Conservation (phyloP, 257 asterid genomes). For the Osmanthus fragrans region DNA sequence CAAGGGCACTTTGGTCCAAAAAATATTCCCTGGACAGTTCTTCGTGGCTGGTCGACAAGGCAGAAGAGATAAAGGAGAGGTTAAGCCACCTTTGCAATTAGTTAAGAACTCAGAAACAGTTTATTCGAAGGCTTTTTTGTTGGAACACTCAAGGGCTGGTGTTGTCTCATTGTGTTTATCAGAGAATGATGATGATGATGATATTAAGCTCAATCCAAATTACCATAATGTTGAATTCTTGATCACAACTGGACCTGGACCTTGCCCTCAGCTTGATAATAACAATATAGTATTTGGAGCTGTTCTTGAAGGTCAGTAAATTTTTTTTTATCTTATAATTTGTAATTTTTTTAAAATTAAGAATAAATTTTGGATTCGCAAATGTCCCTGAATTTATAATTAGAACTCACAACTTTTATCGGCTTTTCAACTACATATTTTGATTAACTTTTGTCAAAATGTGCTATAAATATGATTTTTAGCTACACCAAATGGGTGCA, state of each 20-base stretch:
- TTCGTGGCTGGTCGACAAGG: slow-evolving; percentile 86
- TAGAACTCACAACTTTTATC: no score
- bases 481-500: no score
- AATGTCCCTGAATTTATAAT: no score
- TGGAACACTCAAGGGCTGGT: slow-evolving; percentile 78
- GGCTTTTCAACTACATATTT: no score
- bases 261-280: slow-evolving; percentile 80
- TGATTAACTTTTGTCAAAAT: no score
- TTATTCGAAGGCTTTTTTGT: slow-evolving; percentile 57
- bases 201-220: slow-evolving; percentile 59
- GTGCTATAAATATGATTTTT: no score
- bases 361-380: no score
- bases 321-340: neutral
- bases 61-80: slow-evolving; percentile 79
- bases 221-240: slow-evolving; percentile 92
- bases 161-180: slow-evolving; percentile 74
- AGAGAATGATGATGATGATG: slow-evolving; percentile 86
- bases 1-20: slow-evolving; percentile 79
- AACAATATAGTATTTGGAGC: slow-evolving; percentile 88
- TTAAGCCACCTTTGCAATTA: slow-evolving; percentile 56
- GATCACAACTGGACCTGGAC: slow-evolving; percentile 93
- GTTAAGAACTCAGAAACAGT: slow-evolving; percentile 64
- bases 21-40: slow-evolving; percentile 76
- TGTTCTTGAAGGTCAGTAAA: slow-evolving; percentile 72
- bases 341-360: no score